These are phyloP conservation scores for Hirsutella minnesotensis DNA, from an alignment of 2,329 filamentous ascomycete species.

Conservation along the genomic window DNA sequence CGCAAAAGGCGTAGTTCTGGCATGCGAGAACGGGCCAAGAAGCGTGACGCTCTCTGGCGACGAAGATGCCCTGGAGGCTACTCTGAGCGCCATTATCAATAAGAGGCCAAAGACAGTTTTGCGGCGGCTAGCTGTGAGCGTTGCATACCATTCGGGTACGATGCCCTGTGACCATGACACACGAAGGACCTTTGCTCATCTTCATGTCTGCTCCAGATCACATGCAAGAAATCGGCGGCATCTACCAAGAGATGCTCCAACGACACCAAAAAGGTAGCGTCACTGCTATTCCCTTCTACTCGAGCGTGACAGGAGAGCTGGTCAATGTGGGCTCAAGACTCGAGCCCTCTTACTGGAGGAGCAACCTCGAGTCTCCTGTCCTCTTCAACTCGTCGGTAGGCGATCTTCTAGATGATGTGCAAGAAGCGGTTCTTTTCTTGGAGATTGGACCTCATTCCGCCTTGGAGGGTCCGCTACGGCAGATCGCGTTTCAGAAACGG, in stretches of 20 bases:
- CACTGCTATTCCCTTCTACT: conserved; percentile 1
- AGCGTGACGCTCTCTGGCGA: not conserved
- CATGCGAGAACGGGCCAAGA: not conserved
- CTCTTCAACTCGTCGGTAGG: conserved; percentile 3
- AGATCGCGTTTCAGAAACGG: conserved; percentile 8
- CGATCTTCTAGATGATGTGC: too few species aligned
- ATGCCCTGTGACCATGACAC: not conserved
- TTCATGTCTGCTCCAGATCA: conserved; percentile 1
- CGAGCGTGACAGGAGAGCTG: conserved; percentile 1
- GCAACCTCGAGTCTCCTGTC: conserved; percentile 7
- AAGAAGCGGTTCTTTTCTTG: conserved; percentile 7
- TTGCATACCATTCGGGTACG: not conserved
- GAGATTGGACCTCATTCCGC: conserved; percentile 17
- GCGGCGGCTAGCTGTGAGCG: not conserved
- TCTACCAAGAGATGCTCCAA: not conserved
- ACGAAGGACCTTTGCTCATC: not conserved
- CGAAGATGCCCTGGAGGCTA: not conserved
- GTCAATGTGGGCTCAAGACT: not conserved
- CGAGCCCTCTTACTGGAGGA: conserved; percentile 5
- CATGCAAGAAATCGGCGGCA: conserved; percentile 3
- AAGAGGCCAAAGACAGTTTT: not conserved
- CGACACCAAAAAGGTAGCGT: not conserved
- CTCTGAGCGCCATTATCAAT: not conserved
- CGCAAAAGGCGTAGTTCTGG: not conserved
- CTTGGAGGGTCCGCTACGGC: conserved; percentile 12